Evolutionary conservation across 164 flowering plant genomes (phyloP), one percentile per base, ranked within the genome.

Genomic region (Warburgia ugandensis): DNA sequence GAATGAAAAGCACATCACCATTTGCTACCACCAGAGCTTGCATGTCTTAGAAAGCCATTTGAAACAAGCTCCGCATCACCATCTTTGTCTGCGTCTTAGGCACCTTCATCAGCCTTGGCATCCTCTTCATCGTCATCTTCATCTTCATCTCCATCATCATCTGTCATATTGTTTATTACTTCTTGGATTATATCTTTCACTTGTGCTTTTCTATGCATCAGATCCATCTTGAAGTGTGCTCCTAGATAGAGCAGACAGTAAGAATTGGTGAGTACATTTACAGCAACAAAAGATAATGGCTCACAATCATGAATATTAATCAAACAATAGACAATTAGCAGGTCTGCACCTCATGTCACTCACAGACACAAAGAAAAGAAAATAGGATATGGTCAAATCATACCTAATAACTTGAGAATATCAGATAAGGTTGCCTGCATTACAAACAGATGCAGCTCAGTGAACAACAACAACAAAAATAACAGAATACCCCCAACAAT

Each of bases 111-210:
- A 17, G 40, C 53, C 29, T n/a, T n/a, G n/a, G n/a, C n/a, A n/a
- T n/a, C n/a, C n/a, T 27, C 42, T n/a, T 26, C 35, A 2, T 17
- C 30, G 16, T 56, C 60, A 28, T 48, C 16, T 5, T 23, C 43
- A 36, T 25, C 70, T 28, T 16, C 1, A 6, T 75, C 86, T 1
- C 73, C 82, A 38, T 83, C 94, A 5, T 79, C 87, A 61, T 81
- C 85, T 32, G 74, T 55, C 94, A 84, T 84, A 65, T 58, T 74
- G 44, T 70, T 79, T 40, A 81, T 84, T 8, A 74, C 88, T 8
- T 84, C 94, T 43, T 81, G 73, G 19, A 84, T 84, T 38, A 81
- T 73, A 12, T 66, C 67, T 64, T 79, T 84, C 33, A 84, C 83
- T 61, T 81, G 88, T 27, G 70, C 66, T 60, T 84, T 84, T 58